phyloP scores from a whole-genome alignment of 2,329 filamentous ascomycete species.

The Xylariales sp. region DNA sequence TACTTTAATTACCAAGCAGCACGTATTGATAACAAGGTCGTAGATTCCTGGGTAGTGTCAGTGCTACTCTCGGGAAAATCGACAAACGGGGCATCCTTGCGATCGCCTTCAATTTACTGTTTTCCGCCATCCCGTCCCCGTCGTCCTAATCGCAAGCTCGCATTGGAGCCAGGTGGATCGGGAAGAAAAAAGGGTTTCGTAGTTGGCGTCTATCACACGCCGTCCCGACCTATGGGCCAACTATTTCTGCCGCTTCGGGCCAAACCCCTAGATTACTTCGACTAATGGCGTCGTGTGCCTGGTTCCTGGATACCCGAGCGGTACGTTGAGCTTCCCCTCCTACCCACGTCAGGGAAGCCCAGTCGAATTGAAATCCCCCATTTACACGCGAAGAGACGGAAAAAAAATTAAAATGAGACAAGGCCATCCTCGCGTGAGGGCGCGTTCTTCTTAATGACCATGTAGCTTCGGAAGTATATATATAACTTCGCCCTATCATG shows the following conservation, averaged over 20 bases:
- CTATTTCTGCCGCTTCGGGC: constrained; percentile 4
- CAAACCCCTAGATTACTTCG: constrained; percentile 7
- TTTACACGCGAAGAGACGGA: not conserved
- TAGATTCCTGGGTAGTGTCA: constrained; percentile 5
- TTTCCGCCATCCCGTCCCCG: not conserved
- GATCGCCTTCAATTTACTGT: not conserved
- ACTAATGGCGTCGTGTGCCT: constrained; percentile 5
- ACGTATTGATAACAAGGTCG: constrained; percentile 2
- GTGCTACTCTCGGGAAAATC: constrained; percentile 6
- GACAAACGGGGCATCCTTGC: constrained; percentile 15
- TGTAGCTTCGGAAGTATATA: constrained; percentile 3
- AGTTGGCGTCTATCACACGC: constrained; percentile 6
- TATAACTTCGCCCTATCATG: constrained; percentile 15
- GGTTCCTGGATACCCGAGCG: constrained; percentile 10
- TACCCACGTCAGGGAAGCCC: constrained; percentile 3
- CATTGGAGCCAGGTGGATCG: constrained; percentile 5
- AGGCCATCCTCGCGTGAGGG: constrained; percentile 4
- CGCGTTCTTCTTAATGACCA: constrained; percentile 23
- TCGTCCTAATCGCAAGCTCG: not conserved
- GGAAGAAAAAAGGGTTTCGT: not conserved
- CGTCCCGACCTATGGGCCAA: not conserved
- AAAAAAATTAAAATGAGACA: not conserved
- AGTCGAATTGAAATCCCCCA: not conserved
- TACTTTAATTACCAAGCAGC: constrained; percentile 18
- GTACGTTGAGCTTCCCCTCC: constrained; percentile 4